A percentile compares a stretch with the other conserved stretches of the same genome.
phyloP scores from a whole-genome alignment of 2,329 filamentous ascomycete genomes.

The Fusarium devonianum region DNA sequence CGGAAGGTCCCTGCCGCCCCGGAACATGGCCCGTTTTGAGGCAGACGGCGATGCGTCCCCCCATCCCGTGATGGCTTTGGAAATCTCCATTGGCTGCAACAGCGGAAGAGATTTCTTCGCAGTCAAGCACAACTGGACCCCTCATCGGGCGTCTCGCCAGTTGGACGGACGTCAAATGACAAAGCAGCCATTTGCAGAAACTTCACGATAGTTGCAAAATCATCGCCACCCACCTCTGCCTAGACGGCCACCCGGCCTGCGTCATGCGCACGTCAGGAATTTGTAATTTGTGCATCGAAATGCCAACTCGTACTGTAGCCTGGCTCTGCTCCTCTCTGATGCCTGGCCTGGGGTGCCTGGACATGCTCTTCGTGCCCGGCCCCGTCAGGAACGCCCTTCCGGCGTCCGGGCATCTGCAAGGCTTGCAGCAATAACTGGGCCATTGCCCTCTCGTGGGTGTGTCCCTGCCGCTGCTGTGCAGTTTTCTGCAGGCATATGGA shows the following conservation, averaged over 20 bases:
- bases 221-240: neutral
- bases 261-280: conserved; percentile 36
- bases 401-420: conserved; percentile 19
- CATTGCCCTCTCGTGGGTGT: neutral
- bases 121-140: conserved; percentile 1
- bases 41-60: no score
- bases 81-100: no score
- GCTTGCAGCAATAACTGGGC: neutral
- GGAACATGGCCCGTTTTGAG: neutral
- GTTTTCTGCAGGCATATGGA: neutral
- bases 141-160: conserved; percentile 4
- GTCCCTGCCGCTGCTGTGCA: neutral
- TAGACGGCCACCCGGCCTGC: conserved; percentile 1
- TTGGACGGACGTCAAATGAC: conserved; percentile 8
- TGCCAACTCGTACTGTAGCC: conserved; percentile 1
- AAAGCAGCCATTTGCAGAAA: conserved; percentile 24
- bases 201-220: conserved; percentile 8
- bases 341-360: conserved; percentile 9
- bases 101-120: conserved; percentile 6
- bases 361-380: no score
- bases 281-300: conserved; percentile 18
- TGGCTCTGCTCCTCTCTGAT: conserved; percentile 13
- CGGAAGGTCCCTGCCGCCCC: no score
- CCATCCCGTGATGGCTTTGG: no score
- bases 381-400: no score